Conservation (phyloP, 495 filamentous ascomycete genomes). For the Daldinia concentrica region DNA sequence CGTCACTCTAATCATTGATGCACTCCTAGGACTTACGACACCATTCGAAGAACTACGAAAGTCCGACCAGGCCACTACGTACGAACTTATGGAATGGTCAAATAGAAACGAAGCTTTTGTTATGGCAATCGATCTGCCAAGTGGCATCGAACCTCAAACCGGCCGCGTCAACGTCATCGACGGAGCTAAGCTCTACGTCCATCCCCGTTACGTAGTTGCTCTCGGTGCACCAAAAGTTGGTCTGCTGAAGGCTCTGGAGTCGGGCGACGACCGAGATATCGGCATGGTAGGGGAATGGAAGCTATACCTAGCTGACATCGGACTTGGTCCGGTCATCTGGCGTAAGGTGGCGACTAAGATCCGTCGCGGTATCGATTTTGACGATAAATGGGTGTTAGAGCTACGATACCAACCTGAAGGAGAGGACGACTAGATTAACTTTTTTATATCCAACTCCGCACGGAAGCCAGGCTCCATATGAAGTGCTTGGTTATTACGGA, state of each 20-base stretch:
- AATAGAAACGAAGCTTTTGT: conserved; percentile 82
- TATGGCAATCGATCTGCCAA: conserved; percentile 86
- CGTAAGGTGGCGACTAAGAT: conserved; percentile 83
- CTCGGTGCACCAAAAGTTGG: conserved; percentile 87
- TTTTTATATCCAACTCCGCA: neutral
- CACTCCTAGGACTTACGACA: conserved; percentile 82
- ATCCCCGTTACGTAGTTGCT: conserved; percentile 78
- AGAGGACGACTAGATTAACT: conserved; percentile 27
- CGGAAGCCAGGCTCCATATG: neutral
- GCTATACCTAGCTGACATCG: conserved; percentile 84
- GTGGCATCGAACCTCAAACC: conserved; percentile 80
- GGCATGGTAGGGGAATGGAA: conserved; percentile 67
- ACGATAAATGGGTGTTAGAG: conserved; percentile 80
- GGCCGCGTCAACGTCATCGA: conserved; percentile 70
- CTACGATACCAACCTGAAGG: conserved; percentile 57
- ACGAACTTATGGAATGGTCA: conserved; percentile 85
- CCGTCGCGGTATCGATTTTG: conserved; percentile 84
- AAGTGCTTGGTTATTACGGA: neutral
- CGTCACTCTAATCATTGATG: conserved; percentile 87
- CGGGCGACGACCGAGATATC: conserved; percentile 63
- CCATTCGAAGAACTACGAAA: conserved; percentile 84
- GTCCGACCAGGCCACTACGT: conserved; percentile 82
- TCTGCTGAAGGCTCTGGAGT: conserved; percentile 72
- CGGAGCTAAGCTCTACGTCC: conserved; percentile 75
- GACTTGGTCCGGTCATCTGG: conserved; percentile 83